Evolutionary conservation across 441 rosid species (phyloP).

Genomic region (Aleurites moluccanus): DNA sequence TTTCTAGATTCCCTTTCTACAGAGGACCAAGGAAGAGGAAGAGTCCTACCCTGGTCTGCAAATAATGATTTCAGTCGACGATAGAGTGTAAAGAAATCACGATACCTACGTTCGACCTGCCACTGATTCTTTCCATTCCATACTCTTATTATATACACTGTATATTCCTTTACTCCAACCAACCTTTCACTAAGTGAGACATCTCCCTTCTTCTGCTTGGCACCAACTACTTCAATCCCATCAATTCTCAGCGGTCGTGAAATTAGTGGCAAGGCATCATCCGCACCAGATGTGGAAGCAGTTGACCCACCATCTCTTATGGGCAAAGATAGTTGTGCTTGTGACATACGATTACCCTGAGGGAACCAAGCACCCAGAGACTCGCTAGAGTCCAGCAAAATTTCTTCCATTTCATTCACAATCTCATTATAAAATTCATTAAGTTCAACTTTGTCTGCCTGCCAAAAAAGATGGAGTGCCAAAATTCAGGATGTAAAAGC

Average conservation of each 20-base stretch:
- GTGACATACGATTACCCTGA: constrained; percentile 52
- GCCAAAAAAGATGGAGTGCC: constrained; percentile 33
- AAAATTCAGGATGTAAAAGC: constrained; percentile 25
- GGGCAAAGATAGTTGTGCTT: constrained; percentile 49
- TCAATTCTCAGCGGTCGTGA: constrained; percentile 54
- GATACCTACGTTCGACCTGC: constrained; percentile 95
- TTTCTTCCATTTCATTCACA: constrained; percentile 97
- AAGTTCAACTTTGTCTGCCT: constrained; percentile 61
- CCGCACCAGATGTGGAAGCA: constrained; percentile 73
- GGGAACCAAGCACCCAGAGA: constrained; percentile 66
- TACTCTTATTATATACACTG: constrained; percentile 75
- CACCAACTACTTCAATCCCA: constrained; percentile 85
- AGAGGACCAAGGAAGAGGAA: constrained; percentile 85
- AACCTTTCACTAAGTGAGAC: constrained; percentile 91
- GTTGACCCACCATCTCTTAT: constrained; percentile 72
- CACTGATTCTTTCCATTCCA: constrained; percentile 80
- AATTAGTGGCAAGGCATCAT: constrained; percentile 39
- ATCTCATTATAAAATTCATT: constrained; percentile 72
- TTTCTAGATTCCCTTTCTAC: constrained; percentile 83
- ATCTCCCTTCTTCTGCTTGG: constrained; percentile 88
- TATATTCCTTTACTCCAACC: constrained; percentile 93
- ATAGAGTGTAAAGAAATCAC: constrained; percentile 82
- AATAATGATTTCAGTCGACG: constrained; percentile 74
- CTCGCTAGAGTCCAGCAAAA: constrained; percentile 75
- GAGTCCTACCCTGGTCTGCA: constrained; percentile 74